phyloP scores from a whole-genome alignment of 441 rosid genomes.

The Iberis amara region DNA sequence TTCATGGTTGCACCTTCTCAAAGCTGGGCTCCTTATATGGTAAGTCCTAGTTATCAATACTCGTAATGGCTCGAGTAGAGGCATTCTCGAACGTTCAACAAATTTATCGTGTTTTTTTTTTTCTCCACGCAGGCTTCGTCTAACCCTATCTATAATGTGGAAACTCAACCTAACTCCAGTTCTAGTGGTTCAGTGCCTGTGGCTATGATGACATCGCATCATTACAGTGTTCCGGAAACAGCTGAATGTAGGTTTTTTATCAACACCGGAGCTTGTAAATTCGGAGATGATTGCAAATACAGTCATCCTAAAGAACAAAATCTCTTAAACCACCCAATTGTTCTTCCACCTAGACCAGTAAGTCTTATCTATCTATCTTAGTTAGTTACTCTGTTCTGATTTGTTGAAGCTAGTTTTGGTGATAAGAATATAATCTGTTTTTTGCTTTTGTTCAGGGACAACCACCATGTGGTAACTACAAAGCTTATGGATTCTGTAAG shows the following conservation, averaged over 20 bases:
- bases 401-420: background rate
- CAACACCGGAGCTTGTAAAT: constrained; percentile 71
- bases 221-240: constrained; percentile 45
- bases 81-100: background rate
- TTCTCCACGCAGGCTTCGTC: constrained; percentile 18
- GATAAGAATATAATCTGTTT: constrained; percentile 4
- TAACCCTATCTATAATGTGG: constrained; percentile 25
- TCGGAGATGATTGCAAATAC: constrained; percentile 77
- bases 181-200: constrained; percentile 29
- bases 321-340: constrained; percentile 36
- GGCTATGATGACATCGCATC: constrained; percentile 33
- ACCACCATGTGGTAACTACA: constrained; percentile 57
- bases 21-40: constrained; percentile 69
- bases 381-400: background rate
- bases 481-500: constrained; percentile 59
- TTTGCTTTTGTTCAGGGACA: constrained; percentile 51
- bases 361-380: constrained; percentile 29
- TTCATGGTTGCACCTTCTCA: constrained; percentile 55
- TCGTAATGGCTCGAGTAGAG: background rate
- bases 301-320: constrained; percentile 60
- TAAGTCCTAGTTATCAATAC: too few species aligned
- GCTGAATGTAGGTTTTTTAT: constrained; percentile 70
- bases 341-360: constrained; percentile 70
- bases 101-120: background rate
- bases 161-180: constrained; percentile 26